Evolutionary conservation across 2,329 filamentous ascomycete species (phyloP).

Genomic region (Pseudogymnoascus sp.): DNA sequence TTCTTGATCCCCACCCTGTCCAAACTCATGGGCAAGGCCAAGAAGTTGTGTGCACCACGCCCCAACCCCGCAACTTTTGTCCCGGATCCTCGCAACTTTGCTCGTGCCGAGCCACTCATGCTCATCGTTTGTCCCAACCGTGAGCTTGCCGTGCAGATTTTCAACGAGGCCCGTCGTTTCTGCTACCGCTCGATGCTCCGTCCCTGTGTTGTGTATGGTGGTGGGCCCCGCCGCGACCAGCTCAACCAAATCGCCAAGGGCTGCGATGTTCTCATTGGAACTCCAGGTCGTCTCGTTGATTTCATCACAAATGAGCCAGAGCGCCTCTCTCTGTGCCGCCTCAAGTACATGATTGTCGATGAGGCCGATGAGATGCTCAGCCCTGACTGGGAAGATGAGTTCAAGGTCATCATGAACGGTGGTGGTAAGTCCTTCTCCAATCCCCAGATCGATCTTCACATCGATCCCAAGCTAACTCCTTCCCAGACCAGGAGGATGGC

Average conservation of each 20-base stretch:
- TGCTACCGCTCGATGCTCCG: slow-evolving; percentile 95
- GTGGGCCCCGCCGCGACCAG: slow-evolving; percentile 65
- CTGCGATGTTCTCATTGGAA: slow-evolving; percentile 83
- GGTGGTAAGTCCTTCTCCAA: slow-evolving; percentile 54
- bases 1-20: slow-evolving; percentile 86
- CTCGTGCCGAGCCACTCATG: slow-evolving; percentile 80
- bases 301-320: slow-evolving; percentile 65
- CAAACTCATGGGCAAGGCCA: slow-evolving; percentile 91
- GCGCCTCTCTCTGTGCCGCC: slow-evolving; percentile 64
- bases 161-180: slow-evolving; percentile 85
- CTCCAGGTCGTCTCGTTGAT: slow-evolving; percentile 78
- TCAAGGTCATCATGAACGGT: slow-evolving; percentile 70
- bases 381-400: slow-evolving; percentile 68
- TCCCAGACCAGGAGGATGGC: slow-evolving; percentile 65
- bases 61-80: slow-evolving; percentile 57
- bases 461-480: slow-evolving; percentile 16
- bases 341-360: slow-evolving; percentile 79
- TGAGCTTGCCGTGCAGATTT: slow-evolving; percentile 89
- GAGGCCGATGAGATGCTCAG: slow-evolving; percentile 92
- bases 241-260: slow-evolving; percentile 68
- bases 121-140: slow-evolving; percentile 80
- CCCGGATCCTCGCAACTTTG: slow-evolving; percentile 37
- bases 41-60: slow-evolving; percentile 73
- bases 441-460: neutral
- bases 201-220: slow-evolving; percentile 84